phyloP scores from a whole-genome alignment of 371 early-diverging fungal genomes.

The Batkoa obscura region DNA sequence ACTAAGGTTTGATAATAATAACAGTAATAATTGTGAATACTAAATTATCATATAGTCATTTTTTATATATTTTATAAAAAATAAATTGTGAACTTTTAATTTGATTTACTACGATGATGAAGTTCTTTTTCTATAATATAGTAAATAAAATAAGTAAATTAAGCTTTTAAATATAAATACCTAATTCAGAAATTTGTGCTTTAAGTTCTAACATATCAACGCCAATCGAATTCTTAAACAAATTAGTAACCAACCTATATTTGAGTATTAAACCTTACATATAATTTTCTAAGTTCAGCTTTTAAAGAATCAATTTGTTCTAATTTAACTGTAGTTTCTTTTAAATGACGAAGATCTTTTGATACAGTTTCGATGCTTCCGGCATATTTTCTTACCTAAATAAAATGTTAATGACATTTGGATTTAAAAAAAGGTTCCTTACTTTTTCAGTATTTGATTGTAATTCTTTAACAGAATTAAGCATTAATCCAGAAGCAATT shows the following conservation, averaged over 20 bases:
- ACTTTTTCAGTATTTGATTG: slow-evolving; percentile 55
- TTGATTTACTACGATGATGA: background rate
- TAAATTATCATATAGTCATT: too few relatives aligned
- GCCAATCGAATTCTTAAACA: background rate
- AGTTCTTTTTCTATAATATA: slow-evolving; percentile 5
- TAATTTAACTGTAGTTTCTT: slow-evolving; percentile 29
- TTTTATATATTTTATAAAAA: too few relatives aligned
- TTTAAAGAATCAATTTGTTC: slow-evolving; percentile 43
- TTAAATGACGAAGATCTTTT: slow-evolving; percentile 33
- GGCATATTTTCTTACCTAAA: slow-evolving; percentile 48
- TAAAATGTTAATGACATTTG: background rate
- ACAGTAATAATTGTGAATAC: too few relatives aligned
- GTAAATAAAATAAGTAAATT: background rate
- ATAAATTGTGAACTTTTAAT: too few relatives aligned
- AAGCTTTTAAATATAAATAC: background rate
- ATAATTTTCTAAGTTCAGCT: slow-evolving; percentile 43
- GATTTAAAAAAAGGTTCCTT: background rate
- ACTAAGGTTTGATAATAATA: too few relatives aligned
- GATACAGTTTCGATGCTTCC: slow-evolving; percentile 52
- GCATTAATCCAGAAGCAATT: slow-evolving; percentile 38
- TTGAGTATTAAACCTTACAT: slow-evolving; percentile 13
- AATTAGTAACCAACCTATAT: background rate
- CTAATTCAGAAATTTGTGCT: background rate
- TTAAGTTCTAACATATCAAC: background rate
- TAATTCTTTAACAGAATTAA: slow-evolving; percentile 53